Conservation (phyloP, 2,329 filamentous ascomycete genomes). For the Exserohilum rostratum region DNA sequence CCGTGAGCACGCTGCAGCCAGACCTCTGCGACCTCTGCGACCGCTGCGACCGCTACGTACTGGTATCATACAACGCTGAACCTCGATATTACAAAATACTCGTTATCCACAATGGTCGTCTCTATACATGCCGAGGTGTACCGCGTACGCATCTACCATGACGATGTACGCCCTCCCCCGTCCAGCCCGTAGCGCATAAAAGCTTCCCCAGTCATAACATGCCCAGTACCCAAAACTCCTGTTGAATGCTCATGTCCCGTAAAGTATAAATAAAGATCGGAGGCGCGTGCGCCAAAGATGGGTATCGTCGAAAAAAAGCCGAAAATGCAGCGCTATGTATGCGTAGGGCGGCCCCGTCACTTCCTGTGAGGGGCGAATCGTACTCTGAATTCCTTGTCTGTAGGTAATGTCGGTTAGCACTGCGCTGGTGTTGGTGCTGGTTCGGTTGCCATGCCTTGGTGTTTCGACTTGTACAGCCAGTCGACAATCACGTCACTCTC, state of each 20-base stretch:
- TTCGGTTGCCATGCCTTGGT: constrained; percentile 55
- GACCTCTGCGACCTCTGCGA: constrained; percentile 1
- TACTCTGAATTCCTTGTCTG: constrained; percentile 56
- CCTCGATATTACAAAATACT: constrained; percentile 11
- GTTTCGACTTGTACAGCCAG: constrained; percentile 73
- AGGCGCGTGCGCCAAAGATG: constrained; percentile 29
- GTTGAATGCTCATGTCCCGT: constrained; percentile 41
- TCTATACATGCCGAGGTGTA: constrained; percentile 2
- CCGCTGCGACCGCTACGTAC: constrained; percentile 6
- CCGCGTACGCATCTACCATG: constrained; percentile 2
- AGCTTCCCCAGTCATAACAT: constrained; percentile 7
- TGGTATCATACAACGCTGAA: not conserved
- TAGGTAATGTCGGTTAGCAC: constrained; percentile 10
- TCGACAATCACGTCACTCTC: constrained; percentile 85
- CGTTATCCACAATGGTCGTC: constrained; percentile 9
- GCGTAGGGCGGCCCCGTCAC: constrained; percentile 25
- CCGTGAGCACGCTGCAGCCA: not conserved
- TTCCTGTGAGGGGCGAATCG: constrained; percentile 50
- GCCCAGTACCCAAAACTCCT: constrained; percentile 33
- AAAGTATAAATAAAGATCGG: constrained; percentile 20
- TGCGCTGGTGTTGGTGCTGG: not conserved
- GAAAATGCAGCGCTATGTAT: constrained; percentile 33
- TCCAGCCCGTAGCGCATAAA: constrained; percentile 2
- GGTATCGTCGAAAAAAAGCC: constrained; percentile 45
- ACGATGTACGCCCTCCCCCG: not conserved